phyloP scores from a whole-genome alignment of 2,329 filamentous ascomycete species.

The Alternaria sp. region DNA sequence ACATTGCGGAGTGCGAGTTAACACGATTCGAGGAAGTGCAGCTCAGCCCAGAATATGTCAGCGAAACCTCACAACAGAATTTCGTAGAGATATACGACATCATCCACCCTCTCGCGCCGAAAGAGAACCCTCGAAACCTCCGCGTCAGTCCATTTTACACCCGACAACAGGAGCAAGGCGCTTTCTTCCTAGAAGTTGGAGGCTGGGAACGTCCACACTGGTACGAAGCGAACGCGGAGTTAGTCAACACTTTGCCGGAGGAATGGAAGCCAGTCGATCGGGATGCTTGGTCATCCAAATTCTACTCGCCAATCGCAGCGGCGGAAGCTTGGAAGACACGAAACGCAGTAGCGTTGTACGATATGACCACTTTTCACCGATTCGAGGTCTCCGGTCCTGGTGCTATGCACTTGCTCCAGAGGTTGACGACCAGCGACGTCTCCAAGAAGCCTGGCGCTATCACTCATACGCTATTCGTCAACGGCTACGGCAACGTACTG shows the following conservation, averaged over 20 bases:
- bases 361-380: constrained; percentile 68
- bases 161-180: constrained; percentile 64
- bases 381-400: constrained; percentile 67
- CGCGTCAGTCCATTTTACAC: constrained; percentile 67
- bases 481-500: constrained; percentile 62
- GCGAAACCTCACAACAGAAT: constrained; percentile 67
- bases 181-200: constrained; percentile 66
- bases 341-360: constrained; percentile 68
- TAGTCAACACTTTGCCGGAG: constrained; percentile 62
- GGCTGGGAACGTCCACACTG: constrained; percentile 71
- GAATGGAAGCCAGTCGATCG: constrained; percentile 65
- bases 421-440: constrained; percentile 62
- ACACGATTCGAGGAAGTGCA: constrained; percentile 69
- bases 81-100: constrained; percentile 73
- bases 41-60: constrained; percentile 63
- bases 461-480: constrained; percentile 66
- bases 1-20: constrained; percentile 67
- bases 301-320: constrained; percentile 66
- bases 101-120: constrained; percentile 67
- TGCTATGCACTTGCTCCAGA: constrained; percentile 63
- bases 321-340: constrained; percentile 72
- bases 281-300: constrained; percentile 66
- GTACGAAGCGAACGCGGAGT: constrained; percentile 65
- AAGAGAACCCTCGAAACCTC: constrained; percentile 65
- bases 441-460: constrained; percentile 59